Percentiles rank a stretch among this genome's conserved stretches.
These are phyloP conservation scores for Fusarium dimerum DNA, from an alignment of 2,329 filamentous ascomycete genomes.

Conservation along the genomic window DNA sequence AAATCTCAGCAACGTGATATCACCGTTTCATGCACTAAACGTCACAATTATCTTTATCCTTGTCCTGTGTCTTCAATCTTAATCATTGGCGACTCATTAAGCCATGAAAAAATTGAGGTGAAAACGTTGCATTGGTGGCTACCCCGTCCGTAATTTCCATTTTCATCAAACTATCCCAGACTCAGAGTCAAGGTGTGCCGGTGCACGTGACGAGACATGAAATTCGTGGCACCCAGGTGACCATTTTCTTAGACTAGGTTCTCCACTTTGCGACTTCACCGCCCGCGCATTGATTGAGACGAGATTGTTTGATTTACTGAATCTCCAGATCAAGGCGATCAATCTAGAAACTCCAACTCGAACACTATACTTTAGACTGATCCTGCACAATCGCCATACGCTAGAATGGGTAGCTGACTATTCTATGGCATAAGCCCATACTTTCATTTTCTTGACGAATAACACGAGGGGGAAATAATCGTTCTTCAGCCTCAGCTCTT, in stretches of 20 bases:
- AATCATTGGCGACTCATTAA: neutral
- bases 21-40: neutral
- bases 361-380: neutral
- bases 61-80: neutral
- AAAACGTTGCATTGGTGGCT: neutral
- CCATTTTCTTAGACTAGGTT: conserved; percentile 16
- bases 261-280: conserved; percentile 21
- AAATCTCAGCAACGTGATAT: neutral
- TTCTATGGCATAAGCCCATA: neutral
- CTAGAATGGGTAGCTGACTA: neutral
- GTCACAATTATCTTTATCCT: neutral
- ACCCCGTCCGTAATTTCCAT: neutral
- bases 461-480: neutral
- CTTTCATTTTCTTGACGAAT: neutral
- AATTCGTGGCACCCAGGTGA: conserved; percentile 30
- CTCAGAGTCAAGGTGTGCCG: neutral
- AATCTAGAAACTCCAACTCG: neutral
- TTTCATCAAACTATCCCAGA: too few species aligned
- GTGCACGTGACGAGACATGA: conserved; percentile 26
- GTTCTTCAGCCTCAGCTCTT: too few species aligned
- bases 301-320: neutral
- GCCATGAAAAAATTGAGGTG: too few species aligned
- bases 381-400: neutral
- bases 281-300: conserved; percentile 10
- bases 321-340: neutral